Evolutionary conservation across 2,329 filamentous ascomycete genomes (phyloP).

Genomic region (Epichloe coenophiala): DNA sequence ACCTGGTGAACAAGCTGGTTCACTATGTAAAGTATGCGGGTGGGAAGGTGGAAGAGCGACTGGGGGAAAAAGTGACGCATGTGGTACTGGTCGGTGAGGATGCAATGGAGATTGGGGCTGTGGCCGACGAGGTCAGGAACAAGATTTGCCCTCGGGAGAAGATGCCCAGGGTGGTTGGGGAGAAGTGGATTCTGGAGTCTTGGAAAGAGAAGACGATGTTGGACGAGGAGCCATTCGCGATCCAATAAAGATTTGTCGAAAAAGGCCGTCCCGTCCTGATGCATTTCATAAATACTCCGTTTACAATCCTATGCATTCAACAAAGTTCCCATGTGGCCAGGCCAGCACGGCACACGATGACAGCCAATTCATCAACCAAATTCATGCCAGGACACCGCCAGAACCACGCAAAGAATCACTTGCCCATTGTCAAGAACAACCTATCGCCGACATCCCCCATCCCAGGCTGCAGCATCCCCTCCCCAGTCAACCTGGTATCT

Average conservation of each 20-base stretch:
- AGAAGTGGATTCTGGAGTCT: constrained; percentile 64
- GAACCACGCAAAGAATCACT: constrained; percentile 1
- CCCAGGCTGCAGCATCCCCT: constrained; percentile 83
- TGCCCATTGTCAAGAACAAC: constrained; percentile 57
- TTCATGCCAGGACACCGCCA: not conserved
- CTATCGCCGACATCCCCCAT: constrained; percentile 79
- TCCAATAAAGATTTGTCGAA: constrained; percentile 8
- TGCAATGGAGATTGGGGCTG: constrained; percentile 22
- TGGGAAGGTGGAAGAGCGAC: constrained; percentile 39
- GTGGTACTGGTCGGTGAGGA: constrained; percentile 40
- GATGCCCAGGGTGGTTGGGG: constrained; percentile 56
- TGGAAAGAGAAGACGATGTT: constrained; percentile 68
- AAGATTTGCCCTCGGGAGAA: constrained; percentile 29
- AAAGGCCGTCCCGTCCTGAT: no score
- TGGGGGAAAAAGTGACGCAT: constrained; percentile 53
- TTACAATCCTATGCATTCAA: no score
- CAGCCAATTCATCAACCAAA: not conserved
- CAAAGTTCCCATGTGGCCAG: no score
- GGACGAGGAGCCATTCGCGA: constrained; percentile 56
- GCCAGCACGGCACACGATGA: no score
- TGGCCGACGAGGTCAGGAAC: constrained; percentile 30
- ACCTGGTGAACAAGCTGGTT: constrained; percentile 28
- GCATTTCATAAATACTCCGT: no score
- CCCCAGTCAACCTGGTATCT: constrained; percentile 59
- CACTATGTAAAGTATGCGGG: constrained; percentile 57